phyloP scores from a whole-genome alignment of 192 early-diverging fungal species.

The Mortierella claussenii region DNA sequence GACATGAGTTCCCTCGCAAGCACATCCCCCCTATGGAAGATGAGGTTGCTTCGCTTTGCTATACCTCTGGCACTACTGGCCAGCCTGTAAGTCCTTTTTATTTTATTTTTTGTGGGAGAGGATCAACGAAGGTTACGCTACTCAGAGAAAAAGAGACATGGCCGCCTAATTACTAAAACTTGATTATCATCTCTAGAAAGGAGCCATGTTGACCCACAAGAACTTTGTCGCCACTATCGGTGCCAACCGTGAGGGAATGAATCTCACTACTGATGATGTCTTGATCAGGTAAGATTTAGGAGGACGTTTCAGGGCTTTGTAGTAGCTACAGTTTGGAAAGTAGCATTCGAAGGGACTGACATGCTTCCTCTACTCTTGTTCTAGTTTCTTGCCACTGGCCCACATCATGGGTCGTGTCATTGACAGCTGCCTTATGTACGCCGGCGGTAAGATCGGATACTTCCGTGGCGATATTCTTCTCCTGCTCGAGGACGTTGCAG shows the following conservation, averaged over 20 bases:
- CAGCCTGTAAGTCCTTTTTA: slow-evolving; percentile 63
- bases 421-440: slow-evolving; percentile 63
- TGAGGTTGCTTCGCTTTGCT: slow-evolving; percentile 81
- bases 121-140: too few relatives aligned
- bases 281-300: slow-evolving; percentile 33
- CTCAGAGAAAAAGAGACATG: not conserved
- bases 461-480: slow-evolving; percentile 68
- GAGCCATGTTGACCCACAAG: slow-evolving; percentile 85
- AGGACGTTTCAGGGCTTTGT: not conserved
- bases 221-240: slow-evolving; percentile 74
- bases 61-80: slow-evolving; percentile 90
- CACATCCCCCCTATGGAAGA: slow-evolving; percentile 68
- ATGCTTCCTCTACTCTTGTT: not conserved
- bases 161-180: not conserved
- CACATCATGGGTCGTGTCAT: slow-evolving; percentile 87
- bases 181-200: slow-evolving; percentile 42
- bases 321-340: not conserved
- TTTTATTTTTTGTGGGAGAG: not conserved
- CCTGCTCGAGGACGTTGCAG: slow-evolving; percentile 85
- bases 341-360: too few relatives aligned
- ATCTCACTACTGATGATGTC: slow-evolving; percentile 22
- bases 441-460: slow-evolving; percentile 79
- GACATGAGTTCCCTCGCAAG: slow-evolving; percentile 64
- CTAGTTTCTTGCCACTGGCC: slow-evolving; percentile 80
- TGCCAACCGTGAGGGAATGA: slow-evolving; percentile 43